Evolutionary conservation across 192 early-diverging fungal species (phyloP).

Genomic region (Haplosporangium gracile): DNA sequence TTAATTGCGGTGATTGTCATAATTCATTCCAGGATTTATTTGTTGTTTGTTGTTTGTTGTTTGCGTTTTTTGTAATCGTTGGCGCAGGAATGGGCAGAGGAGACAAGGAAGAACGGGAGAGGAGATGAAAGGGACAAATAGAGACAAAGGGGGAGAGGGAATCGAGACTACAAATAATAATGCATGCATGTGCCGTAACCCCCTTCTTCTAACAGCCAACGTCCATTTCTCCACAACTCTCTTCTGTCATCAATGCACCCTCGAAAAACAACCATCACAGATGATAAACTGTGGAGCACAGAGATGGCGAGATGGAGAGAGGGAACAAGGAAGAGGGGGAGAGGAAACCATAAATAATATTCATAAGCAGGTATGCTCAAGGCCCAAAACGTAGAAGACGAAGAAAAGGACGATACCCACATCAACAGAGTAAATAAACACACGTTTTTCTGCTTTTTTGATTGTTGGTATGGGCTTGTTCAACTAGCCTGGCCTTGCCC

Average conservation of each 20-base stretch:
- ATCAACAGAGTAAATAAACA: neutral
- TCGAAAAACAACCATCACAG: neutral
- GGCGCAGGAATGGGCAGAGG: neutral
- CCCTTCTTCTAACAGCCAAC: neutral
- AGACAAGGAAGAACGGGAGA: neutral
- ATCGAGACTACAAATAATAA: slow-evolving; percentile 6
- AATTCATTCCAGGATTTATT: neutral
- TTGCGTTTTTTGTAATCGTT: no score
- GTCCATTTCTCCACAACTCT: neutral
- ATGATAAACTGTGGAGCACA: neutral
- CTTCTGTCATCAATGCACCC: neutral
- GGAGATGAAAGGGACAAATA: neutral
- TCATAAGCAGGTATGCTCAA: slow-evolving; percentile 4
- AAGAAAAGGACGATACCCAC: neutral
- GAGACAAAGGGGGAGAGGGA: neutral
- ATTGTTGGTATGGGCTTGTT: neutral
- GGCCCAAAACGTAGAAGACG: neutral
- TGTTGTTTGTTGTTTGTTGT: neutral
- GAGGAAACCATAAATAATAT: slow-evolving; percentile 5
- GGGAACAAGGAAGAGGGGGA: neutral
- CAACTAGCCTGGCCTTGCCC: neutral
- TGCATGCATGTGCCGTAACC: neutral
- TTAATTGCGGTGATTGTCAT: neutral
- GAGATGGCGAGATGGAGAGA: neutral
- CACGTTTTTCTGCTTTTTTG: neutral